Percentiles rank a stretch among this genome's conserved stretches.
Evolutionary conservation across 345 rosid genomes (phyloP).

Genomic region (Garcia nutans): DNA sequence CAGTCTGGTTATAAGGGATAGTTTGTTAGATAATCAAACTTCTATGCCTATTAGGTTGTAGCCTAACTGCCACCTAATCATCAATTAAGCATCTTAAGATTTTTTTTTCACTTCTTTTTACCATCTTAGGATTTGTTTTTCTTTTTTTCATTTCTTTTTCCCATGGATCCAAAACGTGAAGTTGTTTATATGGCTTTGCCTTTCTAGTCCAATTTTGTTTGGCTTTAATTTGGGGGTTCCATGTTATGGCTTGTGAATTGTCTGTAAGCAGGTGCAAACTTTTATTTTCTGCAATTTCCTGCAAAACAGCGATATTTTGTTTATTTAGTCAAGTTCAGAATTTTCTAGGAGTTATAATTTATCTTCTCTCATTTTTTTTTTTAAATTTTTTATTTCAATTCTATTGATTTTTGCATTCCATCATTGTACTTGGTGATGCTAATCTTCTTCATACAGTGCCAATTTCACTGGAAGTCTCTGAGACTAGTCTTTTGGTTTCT

Average conservation of each 20-base stretch:
- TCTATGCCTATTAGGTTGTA: not conserved
- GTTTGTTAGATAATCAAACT: not conserved
- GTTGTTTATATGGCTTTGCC: not conserved
- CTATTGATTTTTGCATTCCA: too few relatives aligned
- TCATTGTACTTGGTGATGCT: too few relatives aligned
- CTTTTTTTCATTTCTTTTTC: too few relatives aligned
- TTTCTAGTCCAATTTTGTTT: not conserved
- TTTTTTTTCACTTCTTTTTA: too few relatives aligned
- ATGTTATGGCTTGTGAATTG: not conserved
- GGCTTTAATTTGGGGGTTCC: not conserved
- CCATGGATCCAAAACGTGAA: not conserved
- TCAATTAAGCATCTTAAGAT: not conserved
- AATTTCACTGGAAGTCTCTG: too few relatives aligned
- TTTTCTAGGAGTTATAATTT: not conserved
- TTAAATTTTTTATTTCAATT: too few relatives aligned
- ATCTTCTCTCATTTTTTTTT: not conserved
- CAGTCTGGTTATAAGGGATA: not conserved
- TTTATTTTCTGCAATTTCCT: not conserved
- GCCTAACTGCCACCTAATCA: not conserved
- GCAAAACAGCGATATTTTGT: not conserved
- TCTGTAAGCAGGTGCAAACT: not conserved
- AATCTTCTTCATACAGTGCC: too few relatives aligned
- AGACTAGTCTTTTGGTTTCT: too few relatives aligned
- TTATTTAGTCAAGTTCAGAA: not conserved
- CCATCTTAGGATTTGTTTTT: not conserved